Evolutionary conservation across 257 asterid genomes (phyloP), one percentile per base, ranked within the genome.

Genomic region (Ajuga chamaepitys): DNA sequence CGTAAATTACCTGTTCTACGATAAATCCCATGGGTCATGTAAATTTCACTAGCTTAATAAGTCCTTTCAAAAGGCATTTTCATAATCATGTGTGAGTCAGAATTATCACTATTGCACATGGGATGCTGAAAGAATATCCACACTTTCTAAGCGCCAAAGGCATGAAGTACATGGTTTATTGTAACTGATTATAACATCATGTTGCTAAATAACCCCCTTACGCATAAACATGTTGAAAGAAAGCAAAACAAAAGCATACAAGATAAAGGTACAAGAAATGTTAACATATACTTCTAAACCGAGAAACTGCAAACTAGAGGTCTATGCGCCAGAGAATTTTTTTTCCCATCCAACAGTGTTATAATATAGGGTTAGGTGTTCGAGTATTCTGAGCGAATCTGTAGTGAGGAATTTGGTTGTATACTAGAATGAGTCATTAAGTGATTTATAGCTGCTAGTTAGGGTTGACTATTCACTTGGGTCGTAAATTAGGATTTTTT

Each of bases 1-100:
- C 58, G 50, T 63, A 66, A 54, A 62, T 73, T 46, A 94, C 99
- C 95, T 94, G 99, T 69, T 94, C 99, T 50, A 91, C 68, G 1
- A 94, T 94, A 70, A 94, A 94, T 73, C 93, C 96, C 97, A 86
- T 85, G 12, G 90, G 69, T 66, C 98, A 97, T 60, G 95, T 83
- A 82, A 94, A 94, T 74, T 88, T 85, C 25, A 88, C 80, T 70
- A 90, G 80, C 82, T 90, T 90, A 73, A 90, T 76, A 75, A 90
- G 82, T 74, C 88, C 96, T 9, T 54, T 57, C 37, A 44, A 61
- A 32, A 53, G 45, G 45, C 46, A 75, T 61, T 38, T 50, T 62
- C 50, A 60, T 56, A 20, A 21, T 17, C 58, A 62, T 60, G 45
- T n/a, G 34, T 35, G 25, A 26, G 14, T 40, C 17, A 68, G 40